A percentile compares a stretch with the other conserved stretches of the same genome.
These are phyloP conservation scores for Sequoia sempervirens DNA, from an alignment of 75 land plant genomes.

Conservation along the genomic window DNA sequence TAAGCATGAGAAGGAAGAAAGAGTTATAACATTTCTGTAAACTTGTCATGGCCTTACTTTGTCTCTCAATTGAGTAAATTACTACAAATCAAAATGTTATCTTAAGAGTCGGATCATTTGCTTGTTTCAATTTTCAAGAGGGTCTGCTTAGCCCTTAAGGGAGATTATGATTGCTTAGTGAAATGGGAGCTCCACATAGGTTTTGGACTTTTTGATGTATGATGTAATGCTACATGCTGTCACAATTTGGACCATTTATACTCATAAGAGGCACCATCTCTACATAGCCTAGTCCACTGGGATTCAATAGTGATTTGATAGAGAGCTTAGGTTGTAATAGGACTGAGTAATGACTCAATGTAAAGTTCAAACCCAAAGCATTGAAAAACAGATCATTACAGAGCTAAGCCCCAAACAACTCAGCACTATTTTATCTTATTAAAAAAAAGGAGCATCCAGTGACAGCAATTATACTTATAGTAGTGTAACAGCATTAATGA, in stretches of 20 bases:
- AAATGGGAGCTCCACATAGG: not conserved
- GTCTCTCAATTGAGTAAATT: not conserved
- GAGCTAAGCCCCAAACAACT: not conserved
- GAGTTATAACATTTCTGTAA: not conserved
- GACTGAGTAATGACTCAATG: not conserved
- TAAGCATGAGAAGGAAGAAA: not conserved
- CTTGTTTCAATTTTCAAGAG: not conserved
- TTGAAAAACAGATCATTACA: not conserved
- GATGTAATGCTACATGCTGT: not conserved
- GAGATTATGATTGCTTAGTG: not conserved
- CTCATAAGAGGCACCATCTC: not conserved
- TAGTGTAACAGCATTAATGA: not conserved
- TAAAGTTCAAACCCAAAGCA: not conserved
- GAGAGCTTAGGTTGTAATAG: not conserved
- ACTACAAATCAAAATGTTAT: not conserved
- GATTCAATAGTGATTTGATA: not conserved
- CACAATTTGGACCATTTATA: not conserved
- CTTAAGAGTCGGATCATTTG: not conserved
- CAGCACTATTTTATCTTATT: not conserved
- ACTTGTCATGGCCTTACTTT: not conserved
- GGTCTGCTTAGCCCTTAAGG: not conserved
- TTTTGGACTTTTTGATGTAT: not conserved
- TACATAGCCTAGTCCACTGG: not conserved
- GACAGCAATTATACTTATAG: not conserved
- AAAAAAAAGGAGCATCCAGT: not conserved